Conservation (phyloP, 2,329 filamentous ascomycete genomes). For the Cercospora sp. region DNA sequence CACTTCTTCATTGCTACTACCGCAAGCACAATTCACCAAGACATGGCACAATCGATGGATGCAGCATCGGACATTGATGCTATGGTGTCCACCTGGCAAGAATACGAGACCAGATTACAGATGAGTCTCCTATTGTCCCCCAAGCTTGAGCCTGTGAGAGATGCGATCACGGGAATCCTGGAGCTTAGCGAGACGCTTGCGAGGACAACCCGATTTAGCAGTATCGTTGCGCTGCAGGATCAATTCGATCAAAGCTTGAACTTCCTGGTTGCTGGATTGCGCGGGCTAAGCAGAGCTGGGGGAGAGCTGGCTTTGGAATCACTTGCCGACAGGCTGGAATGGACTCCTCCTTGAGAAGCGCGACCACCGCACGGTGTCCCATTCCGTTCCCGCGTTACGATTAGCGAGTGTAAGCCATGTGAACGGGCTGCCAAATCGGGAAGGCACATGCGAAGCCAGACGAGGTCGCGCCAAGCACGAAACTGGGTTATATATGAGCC, state of each 20-base stretch:
- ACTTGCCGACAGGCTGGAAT: constrained; percentile 75
- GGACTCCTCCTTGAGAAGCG: constrained; percentile 14
- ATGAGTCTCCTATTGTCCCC: constrained; percentile 69
- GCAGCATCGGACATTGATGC: constrained; percentile 72
- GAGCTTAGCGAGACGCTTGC: constrained; percentile 64
- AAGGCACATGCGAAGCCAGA: constrained; percentile 1
- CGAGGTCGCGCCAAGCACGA: not conserved
- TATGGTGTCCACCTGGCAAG: constrained; percentile 71
- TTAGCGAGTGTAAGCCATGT: not conserved
- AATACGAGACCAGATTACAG: constrained; percentile 63
- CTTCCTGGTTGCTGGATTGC: constrained; percentile 72
- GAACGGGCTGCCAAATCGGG: constrained; percentile 1
- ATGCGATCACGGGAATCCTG: constrained; percentile 72
- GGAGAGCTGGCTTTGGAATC: constrained; percentile 75
- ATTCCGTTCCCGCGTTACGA: not conserved
- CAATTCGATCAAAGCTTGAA: constrained; percentile 65
- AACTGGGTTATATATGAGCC: not conserved
- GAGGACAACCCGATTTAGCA: not conserved
- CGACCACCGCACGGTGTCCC: not conserved
- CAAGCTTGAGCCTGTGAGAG: constrained; percentile 68
- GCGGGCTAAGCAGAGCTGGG: constrained; percentile 72
- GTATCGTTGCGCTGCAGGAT: constrained; percentile 63
- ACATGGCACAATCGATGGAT: constrained; percentile 60
- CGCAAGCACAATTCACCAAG: constrained; percentile 60
- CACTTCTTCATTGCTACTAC: constrained; percentile 75